Base-by-base conservation (phyloP, 1,284 basidiomycete genomes). In the Ceratobasidium sp. region DNA sequence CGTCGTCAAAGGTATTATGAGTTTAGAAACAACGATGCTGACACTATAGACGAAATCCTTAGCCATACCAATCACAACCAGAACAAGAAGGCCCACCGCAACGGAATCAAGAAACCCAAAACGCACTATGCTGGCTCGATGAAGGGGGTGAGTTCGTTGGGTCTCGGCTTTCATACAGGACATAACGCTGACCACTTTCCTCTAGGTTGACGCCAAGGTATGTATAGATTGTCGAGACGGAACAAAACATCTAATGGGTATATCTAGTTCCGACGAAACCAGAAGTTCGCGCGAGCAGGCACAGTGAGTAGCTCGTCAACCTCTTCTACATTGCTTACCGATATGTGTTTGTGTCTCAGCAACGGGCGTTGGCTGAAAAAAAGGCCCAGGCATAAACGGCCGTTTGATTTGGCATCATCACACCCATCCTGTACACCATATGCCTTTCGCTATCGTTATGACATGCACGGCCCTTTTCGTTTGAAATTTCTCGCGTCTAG, bases 51-150 rank as follows among this genome's bases (percentile, higher is more conserved):
- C 26, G 2, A 65, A 26, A 9, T n/a, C 41, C 75, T 50, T 75
- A 93, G 92, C 79, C 90, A 92, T 81, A 92, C 90, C 79, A 93
- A 92, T 84, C 95, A 97, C 88, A 97, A 97, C 88, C 95, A 97
- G 86, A 83, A 79, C 81, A 81, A 79, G 78, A 84, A 84, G 88
- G 95, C 97, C 79, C 97, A 99, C 88, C 90, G 92, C 77, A 99
- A 99, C 86, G 97, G 95, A 81, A 96, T 97, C 86, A 94, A 91
- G 85, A 89, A 85, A 82, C 90, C 92, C 72, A 84, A 87, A 82
- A 88, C 88, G 76, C 86, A 89, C 82, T 84, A 90, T 80, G 90
- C 93, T 80, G 88, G 91, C 76, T 96, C 93, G 73, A 81, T 94
- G 85, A 95, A 91, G 85, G 96, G 96, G 88, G 97, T 94, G 86